phyloP scores from a whole-genome alignment of 2,329 filamentous ascomycete species.

The Byssoonygena ceratinophila region DNA sequence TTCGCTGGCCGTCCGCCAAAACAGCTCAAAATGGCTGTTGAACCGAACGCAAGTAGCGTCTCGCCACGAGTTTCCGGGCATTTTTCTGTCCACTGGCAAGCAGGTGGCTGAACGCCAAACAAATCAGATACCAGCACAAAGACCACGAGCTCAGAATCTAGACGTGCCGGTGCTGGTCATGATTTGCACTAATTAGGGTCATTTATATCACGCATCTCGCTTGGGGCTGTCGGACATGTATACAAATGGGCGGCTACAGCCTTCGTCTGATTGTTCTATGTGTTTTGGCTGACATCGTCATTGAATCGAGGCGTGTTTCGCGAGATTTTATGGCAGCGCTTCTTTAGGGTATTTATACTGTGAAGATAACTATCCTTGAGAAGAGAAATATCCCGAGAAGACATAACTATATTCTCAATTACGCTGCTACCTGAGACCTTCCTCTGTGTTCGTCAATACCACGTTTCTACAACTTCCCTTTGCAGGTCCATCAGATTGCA shows the following conservation, averaged over 20 bases:
- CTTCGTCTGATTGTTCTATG: not conserved
- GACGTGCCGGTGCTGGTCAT: not conserved
- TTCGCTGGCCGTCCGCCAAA: not conserved
- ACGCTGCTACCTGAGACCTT: too few relatives aligned
- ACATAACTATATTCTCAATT: too few relatives aligned
- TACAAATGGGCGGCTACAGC: conserved; percentile 3
- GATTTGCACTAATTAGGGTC: not conserved
- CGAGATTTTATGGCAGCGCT: not conserved
- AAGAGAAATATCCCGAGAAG: not conserved
- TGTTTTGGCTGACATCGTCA: not conserved
- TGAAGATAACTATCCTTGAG: not conserved
- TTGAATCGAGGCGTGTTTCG: not conserved
- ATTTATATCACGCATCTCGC: too few relatives aligned
- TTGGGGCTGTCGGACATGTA: not conserved
- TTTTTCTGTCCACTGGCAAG: not conserved
- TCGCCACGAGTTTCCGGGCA: conserved; percentile 5
- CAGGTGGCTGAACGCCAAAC: conserved; percentile 9
- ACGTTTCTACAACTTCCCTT: too few relatives aligned
- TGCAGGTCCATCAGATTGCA: too few relatives aligned
- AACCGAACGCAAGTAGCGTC: not conserved
- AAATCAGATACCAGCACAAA: not conserved
- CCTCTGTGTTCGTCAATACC: too few relatives aligned
- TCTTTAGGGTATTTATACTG: not conserved
- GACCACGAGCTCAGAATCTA: not conserved
- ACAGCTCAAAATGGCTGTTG: not conserved